Evolutionary conservation across 208 protist species (phyloP).

Genomic region (Trypanosoma brucei): DNA sequence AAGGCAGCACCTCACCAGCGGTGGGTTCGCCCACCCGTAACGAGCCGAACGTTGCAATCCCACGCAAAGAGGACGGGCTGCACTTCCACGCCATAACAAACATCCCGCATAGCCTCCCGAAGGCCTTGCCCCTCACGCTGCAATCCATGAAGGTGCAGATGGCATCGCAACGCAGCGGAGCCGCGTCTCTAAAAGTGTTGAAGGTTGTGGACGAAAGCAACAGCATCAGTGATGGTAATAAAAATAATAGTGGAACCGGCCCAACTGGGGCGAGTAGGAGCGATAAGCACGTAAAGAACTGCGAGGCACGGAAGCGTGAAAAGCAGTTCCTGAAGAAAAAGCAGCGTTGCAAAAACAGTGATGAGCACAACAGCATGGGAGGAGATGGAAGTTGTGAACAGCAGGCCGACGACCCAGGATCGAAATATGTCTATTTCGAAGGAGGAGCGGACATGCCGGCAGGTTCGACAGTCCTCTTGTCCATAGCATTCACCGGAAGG

Average conservation of each 20-base stretch:
- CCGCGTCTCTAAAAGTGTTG: slow-evolving; percentile 28
- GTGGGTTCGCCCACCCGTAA: not conserved
- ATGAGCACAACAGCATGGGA: not conserved
- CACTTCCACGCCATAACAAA: slow-evolving; percentile 58
- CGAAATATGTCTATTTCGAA: slow-evolving; percentile 59
- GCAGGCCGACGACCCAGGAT: slow-evolving; percentile 24
- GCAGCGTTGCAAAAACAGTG: not conserved
- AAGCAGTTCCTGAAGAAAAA: slow-evolving; percentile 7
- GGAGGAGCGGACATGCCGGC: slow-evolving; percentile 22
- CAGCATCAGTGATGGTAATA: not conserved
- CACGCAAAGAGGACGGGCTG: slow-evolving; percentile 22
- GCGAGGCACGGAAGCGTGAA: not conserved
- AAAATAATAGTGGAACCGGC: not conserved
- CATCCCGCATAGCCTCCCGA: slow-evolving; percentile 11
- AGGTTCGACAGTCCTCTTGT: slow-evolving; percentile 43
- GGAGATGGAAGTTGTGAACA: not conserved
- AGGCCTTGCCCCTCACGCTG: slow-evolving; percentile 31
- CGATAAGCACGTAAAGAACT: not conserved
- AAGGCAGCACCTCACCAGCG: too few relatives aligned
- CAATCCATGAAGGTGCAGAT: slow-evolving; percentile 32
- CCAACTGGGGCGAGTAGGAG: too few relatives aligned
- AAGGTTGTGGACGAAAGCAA: slow-evolving; percentile 39
- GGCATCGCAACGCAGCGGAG: slow-evolving; percentile 6
- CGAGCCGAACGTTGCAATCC: not conserved
- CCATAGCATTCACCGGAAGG: slow-evolving; percentile 39